Evolutionary conservation across 2,329 filamentous ascomycete species (phyloP), one percentile per base, ranked within the genome.

Genomic region (Colletotrichum abscissum): DNA sequence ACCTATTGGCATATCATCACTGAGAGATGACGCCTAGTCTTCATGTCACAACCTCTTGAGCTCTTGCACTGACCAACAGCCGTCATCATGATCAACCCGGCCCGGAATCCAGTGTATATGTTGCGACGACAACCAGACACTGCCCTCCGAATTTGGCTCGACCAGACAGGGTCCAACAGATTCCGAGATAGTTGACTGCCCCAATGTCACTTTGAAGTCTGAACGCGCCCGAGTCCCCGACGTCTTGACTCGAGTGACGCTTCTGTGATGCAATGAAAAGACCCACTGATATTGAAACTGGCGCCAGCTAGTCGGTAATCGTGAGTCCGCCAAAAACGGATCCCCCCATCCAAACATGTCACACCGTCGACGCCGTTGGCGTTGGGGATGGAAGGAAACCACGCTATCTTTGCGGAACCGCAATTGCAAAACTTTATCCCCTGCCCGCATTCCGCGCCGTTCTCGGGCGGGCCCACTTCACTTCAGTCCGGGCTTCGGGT

Each of bases 181-280:
- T 54, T 54, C 28, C 42, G 26, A 33, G 42, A 38, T 46, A 12
- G 11, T 11, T 12, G 38, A 52, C 38, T 42, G 67, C 28, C 24
- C 66, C n/a, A 56, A 49, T 49, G 42, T n/a, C 19, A 4, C 42
- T 35, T 35, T 35, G 33, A 35, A 35, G 33, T 35, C 33, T 35
- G 33, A 35, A 35, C 33, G 33, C 33, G 33, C 33, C 11, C 33
- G 11, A 35, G 33, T 35, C 33, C 33, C 33, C 16, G 28, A 28
- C 5, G n/a, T 24, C 22, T 33, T 6, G 28, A 7, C 63, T 33
- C 30, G 6, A 49, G 28, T 26, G 30, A 52, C 38, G 54, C 26
- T 57, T 35, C n/a, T 46, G 19, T 64, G 70, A 59, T 69, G 54
- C 26, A 59, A 55, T 64, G 19, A 64, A n/a, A 38, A 57, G 60